Percentiles rank a stretch among this genome's conserved stretches.
Conservation (phyloP, 2,329 filamentous ascomycete genomes). For the Fusarium staphyleae region DNA sequence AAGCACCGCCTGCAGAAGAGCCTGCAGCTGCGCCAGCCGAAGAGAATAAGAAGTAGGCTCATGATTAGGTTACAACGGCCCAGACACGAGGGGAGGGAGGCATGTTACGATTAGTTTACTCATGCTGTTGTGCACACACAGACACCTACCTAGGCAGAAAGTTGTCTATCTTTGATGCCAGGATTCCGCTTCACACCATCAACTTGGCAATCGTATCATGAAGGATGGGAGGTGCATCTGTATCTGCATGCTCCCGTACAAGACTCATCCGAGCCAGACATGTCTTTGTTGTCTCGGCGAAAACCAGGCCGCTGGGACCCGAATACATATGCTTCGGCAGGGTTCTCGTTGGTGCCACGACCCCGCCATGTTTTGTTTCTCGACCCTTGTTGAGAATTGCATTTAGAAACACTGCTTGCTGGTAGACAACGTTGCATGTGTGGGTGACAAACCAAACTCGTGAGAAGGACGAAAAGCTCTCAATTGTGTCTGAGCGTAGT, state of each 20-base stretch:
- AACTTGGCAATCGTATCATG: neutral
- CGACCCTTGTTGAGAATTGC: too few species aligned
- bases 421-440: too few species aligned
- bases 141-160: neutral
- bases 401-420: too few species aligned
- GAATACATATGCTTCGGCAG: slow-evolving; percentile 13
- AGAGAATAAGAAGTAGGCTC: slow-evolving; percentile 25
- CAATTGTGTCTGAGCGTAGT: neutral
- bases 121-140: neutral
- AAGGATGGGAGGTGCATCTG: neutral
- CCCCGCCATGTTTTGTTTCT: neutral
- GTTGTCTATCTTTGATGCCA: neutral
- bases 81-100: slow-evolving; percentile 2
- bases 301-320: slow-evolving; percentile 17
- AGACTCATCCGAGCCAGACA: slow-evolving; percentile 1
- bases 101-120: slow-evolving; percentile 15
- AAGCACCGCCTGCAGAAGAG: slow-evolving; percentile 24
- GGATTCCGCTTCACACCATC: slow-evolving; percentile 1
- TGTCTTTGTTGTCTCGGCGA: slow-evolving; percentile 12
- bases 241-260: neutral
- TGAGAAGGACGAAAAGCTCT: too few species aligned
- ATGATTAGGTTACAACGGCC: neutral
- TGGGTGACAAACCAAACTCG: too few species aligned
- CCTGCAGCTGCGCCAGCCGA: slow-evolving; percentile 20
- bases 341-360: slow-evolving; percentile 22